Evolutionary conservation across 108 stramenopile genomes (phyloP).

Genomic region (Conticribra guillardii): DNA sequence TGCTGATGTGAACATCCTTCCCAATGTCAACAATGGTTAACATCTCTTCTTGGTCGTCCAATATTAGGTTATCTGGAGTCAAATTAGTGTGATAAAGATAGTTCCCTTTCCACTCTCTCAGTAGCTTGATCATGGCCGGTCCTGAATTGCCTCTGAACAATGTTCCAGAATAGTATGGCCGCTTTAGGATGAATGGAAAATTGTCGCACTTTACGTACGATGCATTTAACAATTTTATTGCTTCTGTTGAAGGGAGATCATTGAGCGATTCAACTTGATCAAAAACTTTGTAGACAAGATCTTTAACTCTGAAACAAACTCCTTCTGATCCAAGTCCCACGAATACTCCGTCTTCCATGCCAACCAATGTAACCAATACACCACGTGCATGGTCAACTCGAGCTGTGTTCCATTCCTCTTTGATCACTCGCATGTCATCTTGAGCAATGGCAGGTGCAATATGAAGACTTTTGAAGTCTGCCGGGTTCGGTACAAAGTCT

Average conservation of each 20-base stretch:
- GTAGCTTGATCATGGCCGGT: not conserved
- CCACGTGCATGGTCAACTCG: not conserved
- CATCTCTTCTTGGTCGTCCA: not conserved
- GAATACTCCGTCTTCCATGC: not conserved
- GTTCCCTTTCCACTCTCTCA: not conserved
- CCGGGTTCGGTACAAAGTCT: constrained; percentile 10
- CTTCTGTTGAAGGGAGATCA: not conserved
- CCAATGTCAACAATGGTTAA: constrained; percentile 18
- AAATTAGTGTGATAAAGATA: constrained; percentile 15
- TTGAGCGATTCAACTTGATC: too few species aligned
- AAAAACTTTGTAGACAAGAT: constrained; percentile 19
- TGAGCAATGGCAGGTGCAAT: not conserved
- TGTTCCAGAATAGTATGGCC: not conserved
- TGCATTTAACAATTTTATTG: not conserved
- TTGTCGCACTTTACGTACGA: not conserved
- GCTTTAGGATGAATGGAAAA: not conserved
- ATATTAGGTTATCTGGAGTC: constrained; percentile 14
- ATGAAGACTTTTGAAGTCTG: constrained; percentile 8
- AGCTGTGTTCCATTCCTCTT: constrained; percentile 15
- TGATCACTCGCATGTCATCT: not conserved
- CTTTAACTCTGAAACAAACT: not conserved
- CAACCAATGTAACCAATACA: not conserved
- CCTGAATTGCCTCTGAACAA: constrained; percentile 7
- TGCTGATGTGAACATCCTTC: not conserved
- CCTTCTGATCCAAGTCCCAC: constrained; percentile 21